Percentiles rank a stretch among this genome's conserved stretches.
phyloP scores from a whole-genome alignment of 2,329 filamentous ascomycete species.

The Penicillium freii region DNA sequence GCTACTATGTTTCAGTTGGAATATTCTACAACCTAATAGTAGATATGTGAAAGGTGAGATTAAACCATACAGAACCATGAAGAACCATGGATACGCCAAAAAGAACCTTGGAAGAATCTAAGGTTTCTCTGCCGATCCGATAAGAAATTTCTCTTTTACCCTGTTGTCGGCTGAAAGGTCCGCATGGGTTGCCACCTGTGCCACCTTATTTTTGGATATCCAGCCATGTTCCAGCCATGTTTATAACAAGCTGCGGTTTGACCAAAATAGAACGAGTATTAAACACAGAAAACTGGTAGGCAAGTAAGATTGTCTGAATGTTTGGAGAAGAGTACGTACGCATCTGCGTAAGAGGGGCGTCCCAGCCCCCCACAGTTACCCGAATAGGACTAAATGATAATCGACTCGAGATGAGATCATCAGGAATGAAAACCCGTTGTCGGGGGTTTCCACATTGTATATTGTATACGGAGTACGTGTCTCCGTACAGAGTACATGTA shows the following conservation, averaged over 20 bases:
- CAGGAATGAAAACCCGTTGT: slow-evolving; percentile 4
- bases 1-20: not conserved
- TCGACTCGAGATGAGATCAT: slow-evolving; percentile 7
- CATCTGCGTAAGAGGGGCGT: slow-evolving; percentile 5
- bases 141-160: not conserved
- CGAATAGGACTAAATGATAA: slow-evolving; percentile 5
- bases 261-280: not conserved
- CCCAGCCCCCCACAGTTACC: slow-evolving; percentile 4
- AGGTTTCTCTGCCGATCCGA: not conserved
- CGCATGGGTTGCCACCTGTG: not conserved
- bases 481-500: not conserved
- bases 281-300: not conserved
- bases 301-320: not conserved
- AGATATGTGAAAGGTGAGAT: not conserved
- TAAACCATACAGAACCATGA: not conserved
- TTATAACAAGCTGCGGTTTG: not conserved
- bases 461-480: not conserved
- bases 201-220: not conserved
- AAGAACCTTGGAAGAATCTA: not conserved
- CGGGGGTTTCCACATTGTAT: not conserved
- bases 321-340: slow-evolving; percentile 5
- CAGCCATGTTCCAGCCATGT: not conserved
- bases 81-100: not conserved
- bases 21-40: not conserved
- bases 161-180: not conserved